Evolutionary conservation across 352 stramenopile species (phyloP).

Genomic region (Phytophthora citricola): DNA sequence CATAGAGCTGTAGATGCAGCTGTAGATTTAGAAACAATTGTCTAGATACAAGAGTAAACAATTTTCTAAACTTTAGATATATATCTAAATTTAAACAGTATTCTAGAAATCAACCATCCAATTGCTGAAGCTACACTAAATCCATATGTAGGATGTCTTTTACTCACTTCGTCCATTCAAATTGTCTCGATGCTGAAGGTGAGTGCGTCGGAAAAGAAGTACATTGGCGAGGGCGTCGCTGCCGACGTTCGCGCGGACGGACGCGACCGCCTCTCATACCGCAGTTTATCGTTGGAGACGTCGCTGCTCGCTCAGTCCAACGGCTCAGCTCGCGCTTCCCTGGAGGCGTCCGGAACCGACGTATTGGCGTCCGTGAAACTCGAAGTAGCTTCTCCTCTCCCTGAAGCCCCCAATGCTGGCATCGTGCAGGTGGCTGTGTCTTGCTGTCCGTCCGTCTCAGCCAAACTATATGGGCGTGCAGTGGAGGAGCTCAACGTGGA

Average conservation of each 20-base stretch:
- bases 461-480: conserved; percentile 71
- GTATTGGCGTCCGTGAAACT: conserved; percentile 83
- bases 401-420: conserved; percentile 56
- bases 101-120: neutral
- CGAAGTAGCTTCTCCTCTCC: conserved; percentile 58
- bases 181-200: conserved; percentile 70
- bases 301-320: conserved; percentile 80
- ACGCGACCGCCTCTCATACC: conserved; percentile 69
- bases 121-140: neutral
- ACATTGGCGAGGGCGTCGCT: conserved; percentile 76
- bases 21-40: too few relatives aligned
- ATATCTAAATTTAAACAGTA: too few relatives aligned
- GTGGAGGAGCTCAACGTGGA: conserved; percentile 83
- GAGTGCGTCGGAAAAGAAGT: conserved; percentile 75
- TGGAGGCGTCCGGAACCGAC: conserved; percentile 72
- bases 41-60: too few relatives aligned
- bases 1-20: too few relatives aligned
- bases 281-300: conserved; percentile 69
- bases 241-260: conserved; percentile 75
- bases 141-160: neutral
- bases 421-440: conserved; percentile 63
- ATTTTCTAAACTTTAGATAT: too few relatives aligned
- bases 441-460: conserved; percentile 77
- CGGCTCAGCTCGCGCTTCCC: conserved; percentile 73
- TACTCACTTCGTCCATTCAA: conserved; percentile 14